These are phyloP conservation scores for Gastrodia elata DNA, from an alignment of 106 monocot species.

Conservation along the genomic window DNA sequence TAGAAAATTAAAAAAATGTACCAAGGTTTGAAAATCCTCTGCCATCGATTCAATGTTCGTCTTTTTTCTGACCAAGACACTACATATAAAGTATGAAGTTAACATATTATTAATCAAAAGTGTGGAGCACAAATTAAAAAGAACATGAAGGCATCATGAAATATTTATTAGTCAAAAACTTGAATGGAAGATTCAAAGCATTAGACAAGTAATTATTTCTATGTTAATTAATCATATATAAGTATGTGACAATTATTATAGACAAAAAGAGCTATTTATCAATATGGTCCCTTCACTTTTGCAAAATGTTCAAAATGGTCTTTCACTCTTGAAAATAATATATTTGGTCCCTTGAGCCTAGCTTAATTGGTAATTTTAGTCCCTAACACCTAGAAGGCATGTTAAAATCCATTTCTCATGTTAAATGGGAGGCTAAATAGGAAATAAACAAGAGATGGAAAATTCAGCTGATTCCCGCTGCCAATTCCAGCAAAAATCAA, in stretches of 20 bases:
- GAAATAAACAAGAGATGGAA: no score
- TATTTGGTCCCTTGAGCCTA: no score
- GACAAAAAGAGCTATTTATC: neutral
- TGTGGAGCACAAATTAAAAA: neutral
- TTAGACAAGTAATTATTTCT: neutral
- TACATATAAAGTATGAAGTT: slow-evolving; percentile 25
- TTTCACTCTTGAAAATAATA: no score
- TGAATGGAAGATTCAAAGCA: neutral
- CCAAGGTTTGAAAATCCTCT: slow-evolving; percentile 65
- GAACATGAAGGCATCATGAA: neutral
- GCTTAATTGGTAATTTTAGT: no score
- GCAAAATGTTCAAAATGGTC: no score
- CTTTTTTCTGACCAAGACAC: slow-evolving; percentile 80
- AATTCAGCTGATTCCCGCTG: no score
- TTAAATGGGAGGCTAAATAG: no score
- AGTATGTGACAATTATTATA: neutral
- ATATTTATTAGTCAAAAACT: neutral
- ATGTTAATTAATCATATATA: neutral
- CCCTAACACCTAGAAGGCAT: no score
- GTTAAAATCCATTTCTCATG: no score
- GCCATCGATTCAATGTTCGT: slow-evolving; percentile 72
- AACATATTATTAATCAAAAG: neutral
- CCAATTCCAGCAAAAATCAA: no score
- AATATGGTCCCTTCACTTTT: no score
- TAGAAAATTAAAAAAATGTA: slow-evolving; percentile 18